Evolutionary conservation across 768 basidiomycete species (phyloP).

Genomic region (Boletus speciosus): DNA sequence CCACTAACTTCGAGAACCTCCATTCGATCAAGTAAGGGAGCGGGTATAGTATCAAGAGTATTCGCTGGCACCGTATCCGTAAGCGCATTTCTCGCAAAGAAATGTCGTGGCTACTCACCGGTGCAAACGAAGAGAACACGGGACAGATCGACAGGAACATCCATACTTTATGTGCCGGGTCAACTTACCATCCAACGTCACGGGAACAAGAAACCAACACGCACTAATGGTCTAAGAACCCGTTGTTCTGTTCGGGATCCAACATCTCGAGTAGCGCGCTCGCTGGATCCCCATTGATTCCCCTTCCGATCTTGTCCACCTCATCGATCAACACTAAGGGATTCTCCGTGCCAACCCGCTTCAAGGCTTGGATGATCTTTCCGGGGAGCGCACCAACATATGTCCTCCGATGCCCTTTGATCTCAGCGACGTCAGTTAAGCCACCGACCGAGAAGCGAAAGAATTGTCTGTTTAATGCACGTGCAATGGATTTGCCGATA

Average conservation of each 20-base stretch:
- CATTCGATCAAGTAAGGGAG: conserved; percentile 92
- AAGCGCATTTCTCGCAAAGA: neutral
- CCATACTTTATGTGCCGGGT: conserved; percentile 63
- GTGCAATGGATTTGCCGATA: conserved; percentile 92
- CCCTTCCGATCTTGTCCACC: conserved; percentile 92
- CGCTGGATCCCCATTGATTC: conserved; percentile 88
- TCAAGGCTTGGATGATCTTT: conserved; percentile 92
- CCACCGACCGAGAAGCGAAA: conserved; percentile 98
- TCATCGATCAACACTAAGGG: conserved; percentile 93
- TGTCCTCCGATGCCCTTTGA: conserved; percentile 97
- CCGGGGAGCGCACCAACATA: conserved; percentile 93
- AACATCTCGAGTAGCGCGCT: conserved; percentile 91
- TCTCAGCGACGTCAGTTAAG: conserved; percentile 96
- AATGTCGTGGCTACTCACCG: conserved; percentile 31
- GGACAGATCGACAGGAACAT: conserved; percentile 94
- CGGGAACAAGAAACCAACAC: conserved; percentile 28
- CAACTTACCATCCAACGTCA: neutral
- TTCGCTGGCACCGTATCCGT: conserved; percentile 52
- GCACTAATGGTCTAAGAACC: conserved; percentile 93
- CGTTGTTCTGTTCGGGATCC: conserved; percentile 92
- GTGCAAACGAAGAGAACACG: conserved; percentile 98
- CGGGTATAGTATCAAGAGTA: conserved; percentile 90
- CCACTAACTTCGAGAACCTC: conserved; percentile 93
- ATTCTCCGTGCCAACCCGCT: conserved; percentile 91
- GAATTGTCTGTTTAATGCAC: conserved; percentile 87